Base-by-base conservation (phyloP, 2,329 filamentous ascomycete genomes). In the Sclerotinia nivalis region DNA sequence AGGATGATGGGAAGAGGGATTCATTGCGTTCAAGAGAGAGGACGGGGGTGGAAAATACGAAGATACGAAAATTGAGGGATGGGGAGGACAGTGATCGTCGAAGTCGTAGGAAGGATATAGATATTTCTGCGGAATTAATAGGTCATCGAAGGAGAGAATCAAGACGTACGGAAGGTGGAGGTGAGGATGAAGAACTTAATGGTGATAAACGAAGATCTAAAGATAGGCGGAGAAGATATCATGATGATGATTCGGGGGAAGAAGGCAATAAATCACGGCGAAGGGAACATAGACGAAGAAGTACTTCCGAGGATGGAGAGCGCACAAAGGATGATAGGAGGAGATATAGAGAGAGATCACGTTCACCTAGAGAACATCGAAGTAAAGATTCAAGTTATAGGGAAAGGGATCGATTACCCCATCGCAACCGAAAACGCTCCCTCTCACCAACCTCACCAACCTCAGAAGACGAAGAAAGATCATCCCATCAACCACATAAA, bases 201-300 rank as follows among this genome's bases (percentile, higher is more conserved):
- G 56, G 15, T 22, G 72, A 50, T 7, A 47, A 37, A 18, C 25
- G 66, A 22, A 34, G 55, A 50, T 52, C 31, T 28, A 64, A 25
- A 6, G 60, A 52, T 3, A 64, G 60, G 61, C 65, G 60, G 37
- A 69, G 66, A 37, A 66, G 54, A 52, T 34, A 64, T 13, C 54
- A 52, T 15, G 69, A 54, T 7, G 25, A 66, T 43, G 69, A 71
- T 47, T 68, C 43, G n/a, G 58, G n/a, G 34, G 65, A 62, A 54
- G 55, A 68, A 4, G 69, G 73, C 15, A 37, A 59, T 18, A 52
- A 71, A 18, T 67, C 71, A 1, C 70, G 61, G 69, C 69, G 67
- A 22, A 72, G 72, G 45, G 75, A 65, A 49, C 71, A 68, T 58
- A 79, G 81, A 73, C 83, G 79, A 69, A 73, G 75, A 72, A 66